These are phyloP conservation scores for Exobasidium cylindrosporum DNA, from an alignment of 1,284 basidiomycete genomes.

Conservation along the genomic window DNA sequence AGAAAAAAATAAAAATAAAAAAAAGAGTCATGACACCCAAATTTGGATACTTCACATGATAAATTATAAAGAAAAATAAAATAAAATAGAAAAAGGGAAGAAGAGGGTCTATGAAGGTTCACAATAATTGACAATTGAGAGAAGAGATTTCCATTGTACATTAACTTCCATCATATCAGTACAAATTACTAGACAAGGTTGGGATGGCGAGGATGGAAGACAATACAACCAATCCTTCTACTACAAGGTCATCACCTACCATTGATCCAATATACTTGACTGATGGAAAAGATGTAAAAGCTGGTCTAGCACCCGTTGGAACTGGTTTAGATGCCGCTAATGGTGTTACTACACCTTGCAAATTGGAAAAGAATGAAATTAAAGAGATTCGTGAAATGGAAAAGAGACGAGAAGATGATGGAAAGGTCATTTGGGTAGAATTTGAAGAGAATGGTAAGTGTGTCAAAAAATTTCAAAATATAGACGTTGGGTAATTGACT, in stretches of 20 bases:
- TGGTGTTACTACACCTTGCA: not conserved
- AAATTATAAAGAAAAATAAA: no score
- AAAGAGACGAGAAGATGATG: conserved; percentile 6
- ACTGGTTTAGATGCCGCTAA: not conserved
- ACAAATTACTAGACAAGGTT: no score
- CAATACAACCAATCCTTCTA: not conserved
- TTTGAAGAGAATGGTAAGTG: conserved; percentile 57
- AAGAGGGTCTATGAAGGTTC: no score
- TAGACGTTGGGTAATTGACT: no score
- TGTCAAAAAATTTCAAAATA: no score
- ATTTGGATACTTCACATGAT: no score
- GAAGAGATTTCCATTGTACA: no score
- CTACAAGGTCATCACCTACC: not conserved
- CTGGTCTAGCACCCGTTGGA: not conserved
- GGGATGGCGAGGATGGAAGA: not conserved
- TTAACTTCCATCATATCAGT: no score
- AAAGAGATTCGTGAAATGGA: not conserved
- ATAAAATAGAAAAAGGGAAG: no score
- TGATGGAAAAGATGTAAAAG: not conserved
- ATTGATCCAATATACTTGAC: not conserved
- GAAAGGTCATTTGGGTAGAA: conserved; percentile 61
- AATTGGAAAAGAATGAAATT: not conserved
- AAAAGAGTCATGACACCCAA: no score
- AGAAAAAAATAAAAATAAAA: no score
- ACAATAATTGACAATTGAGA: no score